Conservation (phyloP, 78 protist species). For the Cavenderia fasciculata region DNA sequence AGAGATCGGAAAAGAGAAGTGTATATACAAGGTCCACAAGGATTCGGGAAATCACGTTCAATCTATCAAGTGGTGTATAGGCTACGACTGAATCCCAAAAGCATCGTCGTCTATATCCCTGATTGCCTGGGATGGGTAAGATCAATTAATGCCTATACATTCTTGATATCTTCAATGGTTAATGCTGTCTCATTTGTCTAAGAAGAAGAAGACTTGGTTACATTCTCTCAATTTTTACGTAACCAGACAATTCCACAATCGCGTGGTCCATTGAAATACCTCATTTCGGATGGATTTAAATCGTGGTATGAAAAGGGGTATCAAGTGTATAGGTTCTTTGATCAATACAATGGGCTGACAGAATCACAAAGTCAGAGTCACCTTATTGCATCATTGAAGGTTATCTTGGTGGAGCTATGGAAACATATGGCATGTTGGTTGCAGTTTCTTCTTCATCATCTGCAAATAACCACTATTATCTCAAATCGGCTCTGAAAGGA, state of each 20-base stretch:
- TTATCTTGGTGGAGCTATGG: neutral
- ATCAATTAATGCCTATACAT: neutral
- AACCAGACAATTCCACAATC: no score
- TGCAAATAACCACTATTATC: neutral
- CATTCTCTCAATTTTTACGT: neutral
- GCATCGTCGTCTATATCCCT: neutral
- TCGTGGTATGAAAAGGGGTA: neutral
- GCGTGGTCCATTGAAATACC: no score
- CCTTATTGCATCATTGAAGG: neutral
- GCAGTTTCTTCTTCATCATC: neutral
- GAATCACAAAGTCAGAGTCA: neutral
- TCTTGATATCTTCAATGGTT: neutral
- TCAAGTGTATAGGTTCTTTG: neutral
- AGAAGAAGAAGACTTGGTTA: no score
- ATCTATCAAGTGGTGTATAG: neutral
- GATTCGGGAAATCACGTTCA: neutral
- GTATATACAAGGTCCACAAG: neutral
- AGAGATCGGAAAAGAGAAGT: no score
- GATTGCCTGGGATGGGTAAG: neutral
- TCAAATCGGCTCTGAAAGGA: neutral
- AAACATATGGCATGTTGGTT: no score
- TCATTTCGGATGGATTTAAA: no score
- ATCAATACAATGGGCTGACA: neutral
- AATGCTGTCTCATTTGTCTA: neutral
- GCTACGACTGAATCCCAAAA: neutral